These are phyloP conservation scores for Phlebiopsis flavidoalba DNA, from an alignment of 768 basidiomycete species.

Conservation along the genomic window DNA sequence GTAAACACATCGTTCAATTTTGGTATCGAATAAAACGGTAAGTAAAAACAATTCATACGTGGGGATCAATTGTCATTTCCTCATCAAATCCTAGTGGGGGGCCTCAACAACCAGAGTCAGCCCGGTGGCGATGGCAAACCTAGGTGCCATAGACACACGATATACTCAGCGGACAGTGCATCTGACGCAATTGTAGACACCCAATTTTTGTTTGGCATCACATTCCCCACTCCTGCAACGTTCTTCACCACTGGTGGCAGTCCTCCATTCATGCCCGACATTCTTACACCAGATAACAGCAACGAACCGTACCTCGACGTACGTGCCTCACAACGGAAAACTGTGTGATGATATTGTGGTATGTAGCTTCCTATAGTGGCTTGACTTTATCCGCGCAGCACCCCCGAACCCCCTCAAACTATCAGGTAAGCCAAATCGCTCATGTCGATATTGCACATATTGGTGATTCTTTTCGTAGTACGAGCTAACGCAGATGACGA, in stretches of 20 bases:
- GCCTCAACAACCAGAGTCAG: slow-evolving; percentile 51
- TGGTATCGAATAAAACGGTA: slow-evolving; percentile 55
- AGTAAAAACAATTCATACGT: background rate
- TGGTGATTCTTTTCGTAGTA: slow-evolving; percentile 25
- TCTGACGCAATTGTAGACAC: slow-evolving; percentile 34
- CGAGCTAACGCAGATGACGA: slow-evolving; percentile 70
- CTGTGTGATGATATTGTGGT: background rate
- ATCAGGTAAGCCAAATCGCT: slow-evolving; percentile 32
- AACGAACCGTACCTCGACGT: slow-evolving; percentile 49
- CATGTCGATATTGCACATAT: background rate
- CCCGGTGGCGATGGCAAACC: slow-evolving; percentile 62
- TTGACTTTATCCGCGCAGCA: slow-evolving; percentile 50
- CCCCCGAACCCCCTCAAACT: slow-evolving; percentile 44
- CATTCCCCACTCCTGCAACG: slow-evolving; percentile 53
- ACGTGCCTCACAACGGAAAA: slow-evolving; percentile 8
- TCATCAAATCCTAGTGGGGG: slow-evolving; percentile 37
- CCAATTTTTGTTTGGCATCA: slow-evolving; percentile 62
- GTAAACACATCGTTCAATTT: slow-evolving; percentile 45
- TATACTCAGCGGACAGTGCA: background rate
- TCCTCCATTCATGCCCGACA: slow-evolving; percentile 54
- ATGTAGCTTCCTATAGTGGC: slow-evolving; percentile 53
- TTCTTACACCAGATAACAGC: slow-evolving; percentile 30
- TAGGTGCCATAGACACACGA: slow-evolving; percentile 27
- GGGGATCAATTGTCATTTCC: slow-evolving; percentile 23
- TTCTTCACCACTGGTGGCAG: slow-evolving; percentile 60